Evolutionary conservation across 208 protist genomes (phyloP), one percentile per base, ranked within the genome.

Genomic region (Acanthamoeba culbertsoni): DNA sequence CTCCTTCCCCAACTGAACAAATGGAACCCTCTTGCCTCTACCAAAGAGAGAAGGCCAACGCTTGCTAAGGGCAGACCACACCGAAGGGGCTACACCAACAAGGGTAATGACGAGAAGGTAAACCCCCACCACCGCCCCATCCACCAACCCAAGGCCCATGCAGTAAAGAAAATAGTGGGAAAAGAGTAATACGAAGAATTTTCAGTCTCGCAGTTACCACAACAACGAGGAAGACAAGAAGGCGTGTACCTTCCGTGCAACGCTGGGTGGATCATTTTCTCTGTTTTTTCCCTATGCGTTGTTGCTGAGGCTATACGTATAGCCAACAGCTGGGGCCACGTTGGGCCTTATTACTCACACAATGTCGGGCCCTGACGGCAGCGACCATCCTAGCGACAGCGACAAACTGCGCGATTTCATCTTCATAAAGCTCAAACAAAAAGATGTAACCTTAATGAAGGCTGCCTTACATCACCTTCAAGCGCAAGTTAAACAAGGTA

Each of bases 31-130:
- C n/a, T n/a, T n/a, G n/a, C n/a, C n/a, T n/a, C n/a, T n/a, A n/a
- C n/a, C n/a, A n/a, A n/a, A n/a, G n/a, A n/a, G n/a, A n/a, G n/a
- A n/a, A n/a, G n/a, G n/a, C n/a, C n/a, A n/a, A n/a, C n/a, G n/a
- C n/a, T n/a, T n/a, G n/a, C n/a, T n/a, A n/a, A n/a, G n/a, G n/a
- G n/a, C n/a, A n/a, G 71, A 43, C 71, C 37, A 53, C 20, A 82
- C 1, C 1, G 71, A 82, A 18, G 71, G 71, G 20, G 71, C 71
- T 7, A 82, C 71, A 4, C 71, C 71, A 0, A 82, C 71, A 14
- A 82, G 5, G 40, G 71, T 82, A 43, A 82, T 82, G 3, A 82
- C 71, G 18, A 82, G 71, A 37, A 84, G 73, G 43, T 84, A 84
- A 20, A 46, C 28, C n/a, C 16, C 73, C 73, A 84, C 73, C 43